Base-by-base conservation (phyloP, 225 moss, liverwort and hornwort species). In the Takakia lepidozioides region DNA sequence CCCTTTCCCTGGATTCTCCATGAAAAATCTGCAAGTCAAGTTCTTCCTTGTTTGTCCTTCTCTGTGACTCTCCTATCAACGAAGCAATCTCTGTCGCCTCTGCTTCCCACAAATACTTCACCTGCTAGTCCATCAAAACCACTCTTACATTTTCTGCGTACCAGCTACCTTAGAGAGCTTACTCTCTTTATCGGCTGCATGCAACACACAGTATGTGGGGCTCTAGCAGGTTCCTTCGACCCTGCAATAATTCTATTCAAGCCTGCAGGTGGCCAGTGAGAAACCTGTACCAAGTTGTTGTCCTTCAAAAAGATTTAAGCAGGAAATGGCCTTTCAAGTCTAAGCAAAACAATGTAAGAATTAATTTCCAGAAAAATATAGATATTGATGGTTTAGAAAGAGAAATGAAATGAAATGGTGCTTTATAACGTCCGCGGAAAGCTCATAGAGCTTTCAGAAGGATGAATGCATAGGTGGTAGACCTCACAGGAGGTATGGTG, bases 151-250 rank as follows among this genome's bases (percentile, higher is more conserved):
- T 56, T 25, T 56, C 72, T n/a, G 30, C 48, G 21, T 61, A 65
- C 35, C 51, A 51, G 66, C 66, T 66, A 72, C 61, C 41, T 61
- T 57, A 24, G 52, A 24, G 10, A 61, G 19, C 29, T 72, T 66
- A 10, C 51, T 50, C 25, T 73, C 73, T 46, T 62, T 73, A 24
- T 43, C 53, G n/a, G n/a, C n/a, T n/a, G n/a, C n/a, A n/a, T n/a
- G n/a, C n/a, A n/a, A n/a, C n/a, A n/a, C n/a, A n/a, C n/a, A n/a
- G n/a, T n/a, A n/a, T n/a, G n/a, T n/a, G n/a, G n/a, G n/a, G n/a
- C 18, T 37, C 69, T 37, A 75, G 51, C 16, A 54, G 45, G 34
- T 20, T 38, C 52, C 65, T 64, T 46, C 48, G 48, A 39, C 56
- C 64, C 15, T 54, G 58, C 21, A 68, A 38, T 48, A 60, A 46